Percentiles rank a stretch among this genome's conserved stretches.
These are phyloP conservation scores for Cladobotryum protrusum DNA, from an alignment of 2,329 filamentous ascomycete species.

Conservation along the genomic window DNA sequence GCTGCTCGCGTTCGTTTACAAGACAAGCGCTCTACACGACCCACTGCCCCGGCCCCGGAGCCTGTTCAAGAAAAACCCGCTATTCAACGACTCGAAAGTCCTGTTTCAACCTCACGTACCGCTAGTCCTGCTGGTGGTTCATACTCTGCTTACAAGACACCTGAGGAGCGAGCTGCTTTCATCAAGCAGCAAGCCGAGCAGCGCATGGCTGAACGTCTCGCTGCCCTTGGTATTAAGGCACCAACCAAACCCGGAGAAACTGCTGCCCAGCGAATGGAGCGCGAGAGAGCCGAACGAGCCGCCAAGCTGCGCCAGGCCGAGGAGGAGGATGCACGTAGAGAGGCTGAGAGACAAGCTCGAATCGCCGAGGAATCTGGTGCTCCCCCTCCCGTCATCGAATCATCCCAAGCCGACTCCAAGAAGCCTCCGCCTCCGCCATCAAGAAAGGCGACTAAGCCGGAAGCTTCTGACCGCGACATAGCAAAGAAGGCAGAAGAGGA, in stretches of 20 bases:
- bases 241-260: slow-evolving; percentile 74
- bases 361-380: slow-evolving; percentile 69
- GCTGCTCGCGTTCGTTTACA: slow-evolving; percentile 61
- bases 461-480: slow-evolving; percentile 50
- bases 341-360: slow-evolving; percentile 78
- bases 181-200: slow-evolving; percentile 97
- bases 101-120: slow-evolving; percentile 48
- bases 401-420: slow-evolving; percentile 44
- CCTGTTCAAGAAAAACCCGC: slow-evolving; percentile 30
- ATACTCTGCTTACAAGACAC: slow-evolving; percentile 80
- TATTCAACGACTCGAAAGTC: slow-evolving; percentile 35
- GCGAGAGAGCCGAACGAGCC: slow-evolving; percentile 80
- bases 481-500: slow-evolving; percentile 58
- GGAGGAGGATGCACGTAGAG: slow-evolving; percentile 84
- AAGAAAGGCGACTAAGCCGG: slow-evolving; percentile 59
- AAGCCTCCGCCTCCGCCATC: slow-evolving; percentile 75
- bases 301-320: slow-evolving; percentile 85
- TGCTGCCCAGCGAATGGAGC: slow-evolving; percentile 75
- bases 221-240: slow-evolving; percentile 84
- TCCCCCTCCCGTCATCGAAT: slow-evolving; percentile 50
- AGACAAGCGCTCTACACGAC: slow-evolving; percentile 45
- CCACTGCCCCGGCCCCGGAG: slow-evolving; percentile 36
- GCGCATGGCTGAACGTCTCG: slow-evolving; percentile 92
- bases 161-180: slow-evolving; percentile 89
- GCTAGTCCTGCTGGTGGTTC: slow-evolving; percentile 50